Base-by-base conservation (phyloP, 805 yeast genomes). In the Kazachstania bromeliacearum region DNA sequence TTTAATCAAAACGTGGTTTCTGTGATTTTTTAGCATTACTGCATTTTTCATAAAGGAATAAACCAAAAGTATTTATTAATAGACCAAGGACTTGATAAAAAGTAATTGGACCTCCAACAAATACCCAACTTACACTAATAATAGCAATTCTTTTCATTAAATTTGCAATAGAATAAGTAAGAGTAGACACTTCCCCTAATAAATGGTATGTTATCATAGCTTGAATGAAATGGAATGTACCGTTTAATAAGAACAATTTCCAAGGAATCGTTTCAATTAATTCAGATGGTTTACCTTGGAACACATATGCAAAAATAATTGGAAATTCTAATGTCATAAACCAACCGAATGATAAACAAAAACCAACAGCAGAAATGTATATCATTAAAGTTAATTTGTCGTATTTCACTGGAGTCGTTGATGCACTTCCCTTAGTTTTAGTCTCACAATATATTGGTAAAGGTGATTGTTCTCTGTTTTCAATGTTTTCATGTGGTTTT, bases 61-160 rank as follows among this genome's bases (percentile, higher is more conserved):
- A 52, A 0, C 87, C 87, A 15, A 65, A 32, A 3, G 67, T 70
- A 26, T 79, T 73, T 29, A 73, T 57, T 2, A 60, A 25, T 12
- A 79, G 48, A 0, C 85, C 85, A 10, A 64, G 22, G 3, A 59
- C 33, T 50, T 79, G 84, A 15, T 59, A 51, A 1, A 59, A 34
- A 2, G 73, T 61, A n/a, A 77, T 57, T 13, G 51, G 46, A 16
- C 67, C 70, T 18, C 79, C 79, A 25, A 68, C 70, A 66, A 70
- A 72, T 28, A 80, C 40, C 63, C 88, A 82, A 48, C 95, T 83
- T 1, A 79, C 79, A 2, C 80, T 70, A 29, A 87, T 85, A 21
- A 87, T 74, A 1, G 84, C 81, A n/a, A 87, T 81, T 50, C 95
- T 75, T 61, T 87, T 87, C 74, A 87, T 72, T 73, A 87, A 71